Conservation (phyloP, 306 rosid species). For the Cucumis cinereus region DNA sequence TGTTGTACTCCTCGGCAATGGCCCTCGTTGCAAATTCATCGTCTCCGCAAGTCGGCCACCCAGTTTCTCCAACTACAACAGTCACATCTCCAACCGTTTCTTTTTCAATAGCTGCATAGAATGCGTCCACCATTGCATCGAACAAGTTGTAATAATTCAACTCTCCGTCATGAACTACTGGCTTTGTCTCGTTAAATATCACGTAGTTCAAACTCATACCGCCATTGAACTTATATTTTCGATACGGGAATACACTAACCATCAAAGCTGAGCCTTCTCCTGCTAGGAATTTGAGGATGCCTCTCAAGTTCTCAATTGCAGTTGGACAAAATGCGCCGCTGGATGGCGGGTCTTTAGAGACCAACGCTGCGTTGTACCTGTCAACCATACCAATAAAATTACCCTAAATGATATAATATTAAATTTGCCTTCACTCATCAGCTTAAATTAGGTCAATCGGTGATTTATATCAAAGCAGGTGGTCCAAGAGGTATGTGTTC, state of each 20-base stretch:
- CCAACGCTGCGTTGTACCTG: not conserved
- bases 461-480: too few species aligned
- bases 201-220: not conserved
- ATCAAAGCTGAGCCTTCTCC: constrained; percentile 11
- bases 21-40: not conserved
- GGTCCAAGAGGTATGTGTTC: too few species aligned
- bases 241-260: constrained; percentile 25
- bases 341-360: constrained; percentile 17
- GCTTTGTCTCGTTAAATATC: not conserved
- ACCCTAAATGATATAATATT: too few species aligned
- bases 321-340: not conserved
- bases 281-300: constrained; percentile 9
- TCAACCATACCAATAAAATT: too few species aligned
- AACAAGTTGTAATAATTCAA: constrained; percentile 15
- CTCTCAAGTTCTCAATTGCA: not conserved
- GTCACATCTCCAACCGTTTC: not conserved
- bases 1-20: constrained; percentile 17
- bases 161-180: not conserved
- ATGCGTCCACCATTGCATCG: constrained; percentile 26
- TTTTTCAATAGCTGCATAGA: constrained; percentile 18
- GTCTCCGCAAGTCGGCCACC: constrained; percentile 32
- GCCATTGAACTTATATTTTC: not conserved
- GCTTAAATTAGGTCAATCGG: too few species aligned
- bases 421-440: too few species aligned
- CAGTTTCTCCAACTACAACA: constrained; percentile 22